These are phyloP conservation scores for Wallemia mellicola DNA, from an alignment of 1,284 basidiomycete species.

Conservation along the genomic window DNA sequence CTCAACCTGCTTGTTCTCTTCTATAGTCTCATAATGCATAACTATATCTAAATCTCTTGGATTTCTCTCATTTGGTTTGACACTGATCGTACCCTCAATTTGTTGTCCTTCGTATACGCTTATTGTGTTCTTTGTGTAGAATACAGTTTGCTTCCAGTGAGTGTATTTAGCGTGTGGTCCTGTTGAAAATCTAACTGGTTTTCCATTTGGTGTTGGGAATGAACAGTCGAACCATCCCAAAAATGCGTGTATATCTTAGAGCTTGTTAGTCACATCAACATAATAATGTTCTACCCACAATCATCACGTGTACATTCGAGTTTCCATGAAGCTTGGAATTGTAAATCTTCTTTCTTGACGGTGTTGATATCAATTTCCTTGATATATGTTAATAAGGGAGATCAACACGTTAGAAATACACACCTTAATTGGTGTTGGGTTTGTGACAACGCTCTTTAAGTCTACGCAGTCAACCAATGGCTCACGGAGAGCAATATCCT, in stretches of 20 bases:
- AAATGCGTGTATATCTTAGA: constrained; percentile 79
- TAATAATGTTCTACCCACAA: constrained; percentile 31
- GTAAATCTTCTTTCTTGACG: constrained; percentile 78
- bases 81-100: constrained; percentile 38
- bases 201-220: constrained; percentile 74
- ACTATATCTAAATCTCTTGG: constrained; percentile 73
- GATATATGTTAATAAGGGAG: background rate
- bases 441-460: constrained; percentile 63
- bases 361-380: constrained; percentile 72
- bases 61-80: constrained; percentile 64
- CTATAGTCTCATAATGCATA: constrained; percentile 32
- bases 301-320: constrained; percentile 68
- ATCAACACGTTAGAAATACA: constrained; percentile 4
- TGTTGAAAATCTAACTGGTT: constrained; percentile 77
- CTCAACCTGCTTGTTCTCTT: constrained; percentile 13
- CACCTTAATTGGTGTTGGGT: constrained; percentile 61
- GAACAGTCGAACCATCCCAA: constrained; percentile 96
- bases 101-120: constrained; percentile 30
- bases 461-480: constrained; percentile 96
- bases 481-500: constrained; percentile 87
- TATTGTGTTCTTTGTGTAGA: constrained; percentile 54
- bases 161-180: constrained; percentile 90
- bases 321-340: constrained; percentile 52
- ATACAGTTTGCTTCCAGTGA: constrained; percentile 96
- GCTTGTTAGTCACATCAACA: background rate